Conservation (phyloP, 495 filamentous ascomycete species). For the Podospora conica region DNA sequence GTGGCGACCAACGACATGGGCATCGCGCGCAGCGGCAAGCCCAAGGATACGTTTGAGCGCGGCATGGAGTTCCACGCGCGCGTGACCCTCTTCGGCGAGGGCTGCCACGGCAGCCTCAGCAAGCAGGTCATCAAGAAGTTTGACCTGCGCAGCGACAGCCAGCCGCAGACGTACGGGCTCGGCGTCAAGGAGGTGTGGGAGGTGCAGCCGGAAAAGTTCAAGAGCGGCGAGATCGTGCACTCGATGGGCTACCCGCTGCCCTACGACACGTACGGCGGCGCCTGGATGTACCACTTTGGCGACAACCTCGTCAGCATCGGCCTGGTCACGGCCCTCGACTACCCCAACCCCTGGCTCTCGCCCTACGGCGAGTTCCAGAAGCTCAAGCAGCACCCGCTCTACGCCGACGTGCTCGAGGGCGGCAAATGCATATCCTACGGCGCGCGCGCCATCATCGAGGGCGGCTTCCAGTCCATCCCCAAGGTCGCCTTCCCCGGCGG, state of each 20-base stretch:
- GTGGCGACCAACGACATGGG: constrained; percentile 96
- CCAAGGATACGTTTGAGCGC: constrained; percentile 87
- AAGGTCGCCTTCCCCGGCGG: constrained; percentile 95
- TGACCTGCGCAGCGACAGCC: constrained; percentile 79
- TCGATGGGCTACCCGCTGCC: constrained; percentile 92
- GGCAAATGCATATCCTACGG: constrained; percentile 98
- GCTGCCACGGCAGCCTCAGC: constrained; percentile 91
- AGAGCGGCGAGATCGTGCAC: constrained; percentile 77
- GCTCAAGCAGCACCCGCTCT: constrained; percentile 94
- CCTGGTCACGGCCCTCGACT: constrained; percentile 90
- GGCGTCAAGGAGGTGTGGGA: constrained; percentile 98
- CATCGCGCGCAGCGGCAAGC: constrained; percentile 69
- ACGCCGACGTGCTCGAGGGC: constrained; percentile 73
- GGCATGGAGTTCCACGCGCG: constrained; percentile 99
- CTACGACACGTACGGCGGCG: constrained; percentile 86
- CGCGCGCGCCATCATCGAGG: constrained; percentile 87
- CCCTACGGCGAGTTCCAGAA: constrained; percentile 98
- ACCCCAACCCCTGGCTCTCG: constrained; percentile 92
- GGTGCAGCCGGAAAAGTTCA: constrained; percentile 86
- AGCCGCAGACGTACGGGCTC: constrained; percentile 90
- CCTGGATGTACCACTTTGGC: constrained; percentile 98
- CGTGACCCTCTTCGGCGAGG: constrained; percentile 89
- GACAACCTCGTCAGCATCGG: constrained; percentile 95
- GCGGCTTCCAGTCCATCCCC: constrained; percentile 95
- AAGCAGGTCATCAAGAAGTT: constrained; percentile 96